These are phyloP conservation scores for Kwoniella europaea DNA, from an alignment of 768 basidiomycete species.

Conservation along the genomic window DNA sequence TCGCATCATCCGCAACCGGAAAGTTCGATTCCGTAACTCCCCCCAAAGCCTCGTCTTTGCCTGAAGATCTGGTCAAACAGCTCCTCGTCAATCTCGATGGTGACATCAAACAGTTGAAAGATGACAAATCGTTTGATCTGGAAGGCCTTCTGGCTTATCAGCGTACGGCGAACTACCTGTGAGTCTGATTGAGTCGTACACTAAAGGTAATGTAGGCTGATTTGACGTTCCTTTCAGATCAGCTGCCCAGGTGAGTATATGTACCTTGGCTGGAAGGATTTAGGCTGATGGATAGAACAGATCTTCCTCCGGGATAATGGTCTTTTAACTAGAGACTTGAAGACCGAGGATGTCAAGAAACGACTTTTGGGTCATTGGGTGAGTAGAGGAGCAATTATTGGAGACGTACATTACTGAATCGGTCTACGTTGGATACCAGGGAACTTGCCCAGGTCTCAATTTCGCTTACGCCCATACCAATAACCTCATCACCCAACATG, in stretches of 20 bases:
- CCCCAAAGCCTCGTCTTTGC: constrained; percentile 71
- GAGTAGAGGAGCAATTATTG: constrained; percentile 42
- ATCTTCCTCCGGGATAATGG: constrained; percentile 77
- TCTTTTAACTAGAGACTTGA: constrained; percentile 66
- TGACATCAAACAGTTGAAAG: constrained; percentile 62
- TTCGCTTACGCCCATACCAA: constrained; percentile 75
- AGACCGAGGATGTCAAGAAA: constrained; percentile 74
- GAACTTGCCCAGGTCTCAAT: constrained; percentile 71
- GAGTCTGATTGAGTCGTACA: constrained; percentile 12
- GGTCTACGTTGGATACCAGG: constrained; percentile 12
- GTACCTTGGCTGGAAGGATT: neutral
- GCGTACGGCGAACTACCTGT: constrained; percentile 53
- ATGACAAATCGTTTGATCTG: constrained; percentile 60
- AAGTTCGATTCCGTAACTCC: constrained; percentile 61
- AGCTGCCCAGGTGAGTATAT: constrained; percentile 28
- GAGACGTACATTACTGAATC: too few relatives aligned
- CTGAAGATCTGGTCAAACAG: constrained; percentile 64
- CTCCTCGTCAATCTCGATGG: constrained; percentile 63
- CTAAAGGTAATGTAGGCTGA: constrained; percentile 6
- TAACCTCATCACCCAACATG: constrained; percentile 59
- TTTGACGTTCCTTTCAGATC: constrained; percentile 16
- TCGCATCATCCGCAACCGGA: constrained; percentile 41
- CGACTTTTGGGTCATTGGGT: constrained; percentile 84
- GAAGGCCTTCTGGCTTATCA: constrained; percentile 57
- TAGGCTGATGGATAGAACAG: constrained; percentile 6